Conservation (phyloP, 2,329 filamentous ascomycete species). For the Aspergillus ustus region DNA sequence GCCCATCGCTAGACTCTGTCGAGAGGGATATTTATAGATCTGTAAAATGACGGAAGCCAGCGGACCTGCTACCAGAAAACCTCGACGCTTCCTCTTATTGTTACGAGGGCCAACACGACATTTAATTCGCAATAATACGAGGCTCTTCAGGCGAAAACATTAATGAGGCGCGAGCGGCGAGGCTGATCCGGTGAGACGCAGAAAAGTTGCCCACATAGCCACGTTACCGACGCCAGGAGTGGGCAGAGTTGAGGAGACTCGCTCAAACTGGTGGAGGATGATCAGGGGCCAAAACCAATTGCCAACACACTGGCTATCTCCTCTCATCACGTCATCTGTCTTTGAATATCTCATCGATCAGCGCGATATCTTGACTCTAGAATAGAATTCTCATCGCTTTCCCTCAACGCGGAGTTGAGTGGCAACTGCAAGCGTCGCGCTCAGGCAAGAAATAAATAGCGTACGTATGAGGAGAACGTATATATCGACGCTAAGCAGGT, state of each 20-base stretch:
- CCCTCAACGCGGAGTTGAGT: neutral
- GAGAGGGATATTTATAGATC: constrained; percentile 13
- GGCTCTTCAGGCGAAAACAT: neutral
- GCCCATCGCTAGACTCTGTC: neutral
- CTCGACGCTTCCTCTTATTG: neutral
- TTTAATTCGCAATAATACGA: constrained; percentile 12
- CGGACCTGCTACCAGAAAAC: neutral
- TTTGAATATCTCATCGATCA: neutral
- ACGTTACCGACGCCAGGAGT: neutral
- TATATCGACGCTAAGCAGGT: constrained; percentile 1
- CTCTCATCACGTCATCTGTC: neutral
- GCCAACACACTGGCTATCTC: neutral
- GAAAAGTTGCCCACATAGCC: neutral
- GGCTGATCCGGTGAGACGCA: neutral
- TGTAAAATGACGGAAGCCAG: constrained; percentile 1
- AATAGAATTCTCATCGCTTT: neutral
- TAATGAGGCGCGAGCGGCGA: neutral
- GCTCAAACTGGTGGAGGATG: constrained; percentile 6
- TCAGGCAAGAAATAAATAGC: constrained; percentile 1
- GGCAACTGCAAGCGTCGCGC: neutral
- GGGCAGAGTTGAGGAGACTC: neutral
- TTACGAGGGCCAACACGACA: neutral
- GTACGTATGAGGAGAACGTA: constrained; percentile 8
- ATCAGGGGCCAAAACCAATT: constrained; percentile 9
- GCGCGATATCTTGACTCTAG: neutral